Evolutionary conservation across 2,329 filamentous ascomycete genomes (phyloP).

Genomic region (Chaetomium olivaceum): DNA sequence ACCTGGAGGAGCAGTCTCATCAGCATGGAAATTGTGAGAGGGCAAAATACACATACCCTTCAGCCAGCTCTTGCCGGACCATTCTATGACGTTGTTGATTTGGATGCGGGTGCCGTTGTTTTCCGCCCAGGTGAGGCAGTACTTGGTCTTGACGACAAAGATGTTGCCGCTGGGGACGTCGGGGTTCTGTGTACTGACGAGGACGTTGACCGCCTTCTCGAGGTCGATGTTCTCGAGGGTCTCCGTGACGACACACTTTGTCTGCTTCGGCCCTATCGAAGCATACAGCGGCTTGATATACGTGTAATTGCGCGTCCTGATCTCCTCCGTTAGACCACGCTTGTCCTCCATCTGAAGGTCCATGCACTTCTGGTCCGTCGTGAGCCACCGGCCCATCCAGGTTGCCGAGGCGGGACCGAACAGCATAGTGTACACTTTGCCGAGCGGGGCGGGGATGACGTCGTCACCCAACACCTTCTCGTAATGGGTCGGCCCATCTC

Average conservation of each 20-base stretch:
- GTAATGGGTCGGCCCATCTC: constrained; percentile 75
- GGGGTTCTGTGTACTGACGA: constrained; percentile 81
- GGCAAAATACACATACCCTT: constrained; percentile 70
- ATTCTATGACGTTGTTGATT: constrained; percentile 89
- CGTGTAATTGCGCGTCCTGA: constrained; percentile 71
- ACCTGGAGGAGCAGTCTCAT: constrained; percentile 50
- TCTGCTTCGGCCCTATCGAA: constrained; percentile 87
- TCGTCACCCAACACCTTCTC: constrained; percentile 86
- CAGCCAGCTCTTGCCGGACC: constrained; percentile 97
- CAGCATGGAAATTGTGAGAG: not conserved
- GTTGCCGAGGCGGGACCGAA: constrained; percentile 78
- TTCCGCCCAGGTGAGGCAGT: constrained; percentile 90
- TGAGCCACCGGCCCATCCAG: constrained; percentile 86
- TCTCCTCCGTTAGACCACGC: constrained; percentile 73
- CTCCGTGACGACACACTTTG: constrained; percentile 88
- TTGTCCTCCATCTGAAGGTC: constrained; percentile 89
- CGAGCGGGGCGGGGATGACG: constrained; percentile 79
- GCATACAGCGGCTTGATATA: constrained; percentile 90
- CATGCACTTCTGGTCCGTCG: constrained; percentile 81
- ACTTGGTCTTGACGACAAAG: constrained; percentile 89
- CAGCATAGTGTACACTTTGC: constrained; percentile 84
- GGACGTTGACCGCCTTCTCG: constrained; percentile 83
- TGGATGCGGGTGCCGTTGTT: constrained; percentile 82
- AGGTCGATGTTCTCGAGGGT: constrained; percentile 81
- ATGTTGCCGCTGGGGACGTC: constrained; percentile 94